Conservation (phyloP, 495 filamentous ascomycete species). For the Hypoxylon intermedium region DNA sequence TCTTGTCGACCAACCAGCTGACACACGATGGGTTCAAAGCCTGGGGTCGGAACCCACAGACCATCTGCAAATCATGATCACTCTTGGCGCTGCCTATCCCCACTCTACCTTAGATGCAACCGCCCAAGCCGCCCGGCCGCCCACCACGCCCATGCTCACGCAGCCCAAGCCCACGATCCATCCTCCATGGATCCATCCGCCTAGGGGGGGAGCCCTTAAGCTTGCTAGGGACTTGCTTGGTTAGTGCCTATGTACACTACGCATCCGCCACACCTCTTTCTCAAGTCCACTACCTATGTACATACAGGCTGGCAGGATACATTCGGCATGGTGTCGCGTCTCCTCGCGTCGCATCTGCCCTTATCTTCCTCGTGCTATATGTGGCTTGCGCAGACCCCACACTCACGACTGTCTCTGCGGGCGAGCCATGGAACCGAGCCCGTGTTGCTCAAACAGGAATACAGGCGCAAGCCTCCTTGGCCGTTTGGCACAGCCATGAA, state of each 20-base stretch:
- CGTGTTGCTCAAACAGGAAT: slow-evolving; percentile 5
- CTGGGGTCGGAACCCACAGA: slow-evolving; percentile 42
- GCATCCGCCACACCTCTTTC: slow-evolving; percentile 10
- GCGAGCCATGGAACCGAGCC: slow-evolving; percentile 37
- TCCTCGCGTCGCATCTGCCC: slow-evolving; percentile 32
- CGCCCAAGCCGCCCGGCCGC: slow-evolving; percentile 37
- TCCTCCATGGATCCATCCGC: slow-evolving; percentile 29
- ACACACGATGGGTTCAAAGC: slow-evolving; percentile 37
- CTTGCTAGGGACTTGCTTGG: slow-evolving; percentile 15
- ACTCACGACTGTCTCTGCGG: slow-evolving; percentile 18
- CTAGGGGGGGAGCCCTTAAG: neutral
- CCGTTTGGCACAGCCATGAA: slow-evolving; percentile 31
- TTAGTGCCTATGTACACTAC: slow-evolving; percentile 18
- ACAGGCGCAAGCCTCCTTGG: slow-evolving; percentile 30
- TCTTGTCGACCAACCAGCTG: slow-evolving; percentile 46
- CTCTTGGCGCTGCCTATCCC: slow-evolving; percentile 35
- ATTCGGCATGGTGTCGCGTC: slow-evolving; percentile 33
- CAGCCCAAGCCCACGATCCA: no score
- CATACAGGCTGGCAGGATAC: slow-evolving; percentile 26
- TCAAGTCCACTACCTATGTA: neutral
- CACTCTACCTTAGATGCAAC: slow-evolving; percentile 42
- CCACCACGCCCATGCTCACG: slow-evolving; percentile 23
- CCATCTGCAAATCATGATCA: slow-evolving; percentile 43
- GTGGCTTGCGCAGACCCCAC: slow-evolving; percentile 39
- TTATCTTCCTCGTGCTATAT: slow-evolving; percentile 43